A percentile compares a stretch with the other conserved stretches of the same genome.
Conservation (phyloP, 495 filamentous ascomycete species). For the Neurospora sp. region DNA sequence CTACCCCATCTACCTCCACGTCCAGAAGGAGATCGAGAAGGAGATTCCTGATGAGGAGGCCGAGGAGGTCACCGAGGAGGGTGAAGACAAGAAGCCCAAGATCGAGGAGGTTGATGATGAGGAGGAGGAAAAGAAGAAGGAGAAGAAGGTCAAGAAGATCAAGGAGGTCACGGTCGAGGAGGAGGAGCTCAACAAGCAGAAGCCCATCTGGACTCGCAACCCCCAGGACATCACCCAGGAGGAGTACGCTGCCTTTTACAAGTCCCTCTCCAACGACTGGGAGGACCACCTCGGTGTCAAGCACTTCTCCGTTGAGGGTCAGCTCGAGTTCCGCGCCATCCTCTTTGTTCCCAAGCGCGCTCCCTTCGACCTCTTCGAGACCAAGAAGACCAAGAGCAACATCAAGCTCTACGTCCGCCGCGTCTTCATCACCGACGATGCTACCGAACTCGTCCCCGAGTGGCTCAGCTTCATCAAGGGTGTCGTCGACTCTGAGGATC, state of each 20-base stretch:
- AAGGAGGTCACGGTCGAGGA: conserved; percentile 98
- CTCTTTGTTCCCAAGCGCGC: conserved; percentile 99
- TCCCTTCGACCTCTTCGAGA: conserved; percentile 99
- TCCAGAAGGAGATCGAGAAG: conserved; percentile 96
- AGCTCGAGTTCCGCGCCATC: conserved; percentile 99
- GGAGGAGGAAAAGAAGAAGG: conserved; percentile 72
- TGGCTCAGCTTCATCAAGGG: conserved; percentile 99
- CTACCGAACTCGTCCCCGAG: conserved; percentile 96
- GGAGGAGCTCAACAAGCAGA: conserved; percentile 99
- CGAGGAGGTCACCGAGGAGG: conserved; percentile 58
- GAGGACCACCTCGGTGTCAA: conserved; percentile 99
- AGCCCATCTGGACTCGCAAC: conserved; percentile 99
- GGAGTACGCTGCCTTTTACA: conserved; percentile 99
- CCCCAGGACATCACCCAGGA: conserved; percentile 89
- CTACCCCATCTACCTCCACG: conserved; percentile 99
- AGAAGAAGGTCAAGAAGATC: conserved; percentile 96
- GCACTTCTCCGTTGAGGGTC: conserved; percentile 99
- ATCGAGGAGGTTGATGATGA: conserved; percentile 73
- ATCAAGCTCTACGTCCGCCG: conserved; percentile 99
- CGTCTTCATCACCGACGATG: conserved; percentile 99
- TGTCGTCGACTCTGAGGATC: conserved; percentile 98
- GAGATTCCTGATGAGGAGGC: conserved; percentile 97
- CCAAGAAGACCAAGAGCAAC: conserved; percentile 99
- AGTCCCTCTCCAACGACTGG: conserved; percentile 99
- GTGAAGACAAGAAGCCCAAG: conserved; percentile 74